phyloP scores from a whole-genome alignment of 768 basidiomycete species.

The Inosperma sp. region DNA sequence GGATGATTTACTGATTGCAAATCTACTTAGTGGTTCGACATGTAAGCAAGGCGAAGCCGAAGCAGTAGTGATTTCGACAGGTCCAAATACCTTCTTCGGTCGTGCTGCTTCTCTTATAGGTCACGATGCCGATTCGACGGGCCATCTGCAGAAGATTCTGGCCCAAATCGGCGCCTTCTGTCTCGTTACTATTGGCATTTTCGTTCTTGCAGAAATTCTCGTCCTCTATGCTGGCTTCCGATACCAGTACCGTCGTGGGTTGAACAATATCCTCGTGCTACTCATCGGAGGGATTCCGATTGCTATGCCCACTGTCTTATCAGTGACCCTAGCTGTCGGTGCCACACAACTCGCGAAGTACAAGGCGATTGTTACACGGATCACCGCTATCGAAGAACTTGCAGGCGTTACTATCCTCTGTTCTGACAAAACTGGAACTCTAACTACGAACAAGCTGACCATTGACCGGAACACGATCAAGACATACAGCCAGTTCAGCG shows the following conservation, averaged over 20 bases:
- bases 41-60: slow-evolving; percentile 99
- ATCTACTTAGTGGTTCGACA: slow-evolving; percentile 71
- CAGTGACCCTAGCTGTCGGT: slow-evolving; percentile 97
- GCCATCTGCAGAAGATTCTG: slow-evolving; percentile 97
- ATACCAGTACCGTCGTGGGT: slow-evolving; percentile 88
- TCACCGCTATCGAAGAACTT: slow-evolving; percentile 97
- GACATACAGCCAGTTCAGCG: slow-evolving; percentile 82
- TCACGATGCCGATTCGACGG: slow-evolving; percentile 95
- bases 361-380: slow-evolving; percentile 99
- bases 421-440: slow-evolving; percentile 97
- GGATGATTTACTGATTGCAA: slow-evolving; percentile 1
- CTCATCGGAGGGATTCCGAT: slow-evolving; percentile 99
- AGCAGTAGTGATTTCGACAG: slow-evolving; percentile 97
- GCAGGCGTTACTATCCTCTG: slow-evolving; percentile 98
- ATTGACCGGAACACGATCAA: slow-evolving; percentile 90
- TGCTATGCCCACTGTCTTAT: slow-evolving; percentile 98
- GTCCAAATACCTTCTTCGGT: slow-evolving; percentile 98
- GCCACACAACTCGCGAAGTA: slow-evolving; percentile 98
- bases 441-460: slow-evolving; percentile 99
- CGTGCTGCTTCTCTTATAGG: slow-evolving; percentile 98
- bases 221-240: slow-evolving; percentile 90
- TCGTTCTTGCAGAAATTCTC: slow-evolving; percentile 91
- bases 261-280: slow-evolving; percentile 96
- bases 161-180: slow-evolving; percentile 98
- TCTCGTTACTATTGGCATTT: slow-evolving; percentile 91